Base-by-base conservation (phyloP, 257 asterid species). In the Thymus quinquecostatus region DNA sequence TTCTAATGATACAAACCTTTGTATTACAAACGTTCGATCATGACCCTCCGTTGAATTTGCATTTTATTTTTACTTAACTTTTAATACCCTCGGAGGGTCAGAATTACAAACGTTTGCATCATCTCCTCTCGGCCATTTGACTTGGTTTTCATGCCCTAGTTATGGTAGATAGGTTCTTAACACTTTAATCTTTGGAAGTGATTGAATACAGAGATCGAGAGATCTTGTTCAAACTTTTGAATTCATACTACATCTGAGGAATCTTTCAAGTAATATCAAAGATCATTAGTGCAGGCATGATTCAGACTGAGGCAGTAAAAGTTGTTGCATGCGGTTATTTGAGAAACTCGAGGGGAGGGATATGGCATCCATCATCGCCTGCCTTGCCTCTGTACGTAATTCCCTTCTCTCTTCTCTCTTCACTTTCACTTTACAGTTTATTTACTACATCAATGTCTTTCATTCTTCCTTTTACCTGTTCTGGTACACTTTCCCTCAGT, bases 291-390 rank as follows among this genome's bases (percentile, higher is more conserved):
- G 32, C 12, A 38, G 66, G 47, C 70, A 64, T 32, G 57, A 59
- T 21, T 36, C 69, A 71, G 76, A 40, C 41, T 3, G 70, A 27
- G 59, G 69, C 57, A 55, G 63, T 47, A 72, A 72, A 66, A 67
- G 78, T 13, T 60, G 68, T 32, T 77, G 81, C 81, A 77, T 71
- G 81, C 75, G 81, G 67, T 44, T 53, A 13, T 7, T 49, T 62
- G 44, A 13, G 51, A 29, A 41, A 62, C 72, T 44, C 61, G 64
- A 60, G 66, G 62, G 54, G 6, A 38, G 44, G 44, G 44, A 3
- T 6, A 38, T 38, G 6, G n/a, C 8, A 47, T 36, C 11, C 10
- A 9, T 1, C 27, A 70, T 10, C 43, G 64, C 65, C 70, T 1
- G 1, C 27, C 64, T 10, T 34, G 64, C 65, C 70, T 1, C 13